Base-by-base conservation (phyloP, 352 stramenopile genomes). In the Pythium sp. region DNA sequence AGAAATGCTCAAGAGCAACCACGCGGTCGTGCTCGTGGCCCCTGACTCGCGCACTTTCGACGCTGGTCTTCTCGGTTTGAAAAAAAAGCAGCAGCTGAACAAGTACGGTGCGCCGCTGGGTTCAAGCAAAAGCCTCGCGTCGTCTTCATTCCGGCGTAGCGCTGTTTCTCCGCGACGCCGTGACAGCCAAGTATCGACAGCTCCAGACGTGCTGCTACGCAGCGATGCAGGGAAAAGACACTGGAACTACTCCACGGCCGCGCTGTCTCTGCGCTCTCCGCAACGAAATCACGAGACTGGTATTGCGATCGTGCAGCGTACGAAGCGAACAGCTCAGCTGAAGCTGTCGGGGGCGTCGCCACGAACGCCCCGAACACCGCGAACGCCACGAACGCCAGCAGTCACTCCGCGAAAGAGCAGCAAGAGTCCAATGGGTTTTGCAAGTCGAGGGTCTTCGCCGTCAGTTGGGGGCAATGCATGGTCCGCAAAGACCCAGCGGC, bases 141-240 rank as follows among this genome's bases (percentile, higher is more conserved):
- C 46, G 36, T 65, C 43, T 51, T 51, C 58, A 5, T 57, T 62
- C 9, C 58, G 57, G 14, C 49, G 57, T 32, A 65, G 55, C 46
- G 34, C 51, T 5, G 46, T 58, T 11, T 70, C 57, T 28, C 58
- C 62, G 20, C 60, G 63, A 18, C 66, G 63, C 18, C 74, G 70
- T 11, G 43, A 51, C 18, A 51, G 43, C 30, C 64, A 36, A 32
- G 74, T 67, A 57, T 68, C 71, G 22, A 72, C 71, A 30, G 69
- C 72, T 8, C 78, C 78, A 0, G 73, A 82, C 15, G 80, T 86
- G 15, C 55, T 86, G 14, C 70, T 86, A 6, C 76, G 78, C 36
- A 86, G 78, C 30, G 78, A 86, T 60, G 76, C 78, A 6, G 76
- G 72, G 15, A 71, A 62, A 38, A 74, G 78, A 36, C 76, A 86